A percentile compares a stretch with the other conserved stretches of the same genome.
Conservation (phyloP, 139 green algal genomes). For the Eudorina sp. region DNA sequence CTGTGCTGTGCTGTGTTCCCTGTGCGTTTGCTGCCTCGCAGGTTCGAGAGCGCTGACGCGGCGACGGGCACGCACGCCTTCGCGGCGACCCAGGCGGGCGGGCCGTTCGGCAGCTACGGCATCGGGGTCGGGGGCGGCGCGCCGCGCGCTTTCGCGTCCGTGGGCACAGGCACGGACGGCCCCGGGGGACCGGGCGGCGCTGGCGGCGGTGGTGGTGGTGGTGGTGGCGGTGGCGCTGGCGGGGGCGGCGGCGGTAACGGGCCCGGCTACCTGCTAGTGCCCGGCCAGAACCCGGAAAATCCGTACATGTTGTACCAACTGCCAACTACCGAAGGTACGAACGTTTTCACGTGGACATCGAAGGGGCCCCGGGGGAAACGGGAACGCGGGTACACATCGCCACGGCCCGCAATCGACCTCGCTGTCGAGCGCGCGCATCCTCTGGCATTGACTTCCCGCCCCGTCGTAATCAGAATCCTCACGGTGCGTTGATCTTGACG, state of each 20-base stretch:
- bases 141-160: background rate
- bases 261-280: background rate
- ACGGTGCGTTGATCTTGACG: too few relatives aligned
- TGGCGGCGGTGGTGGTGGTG: background rate
- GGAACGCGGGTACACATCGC: too few relatives aligned
- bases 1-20: too few relatives aligned
- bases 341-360: too few relatives aligned
- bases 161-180: background rate
- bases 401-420: too few relatives aligned
- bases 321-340: background rate
- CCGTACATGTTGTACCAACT: conserved; percentile 22
- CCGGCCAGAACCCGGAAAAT: background rate
- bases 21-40: too few relatives aligned
- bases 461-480: too few relatives aligned
- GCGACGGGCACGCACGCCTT: background rate
- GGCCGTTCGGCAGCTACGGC: background rate
- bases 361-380: too few relatives aligned
- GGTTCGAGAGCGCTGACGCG: background rate
- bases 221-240: background rate
- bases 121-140: background rate
- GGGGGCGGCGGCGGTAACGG: background rate
- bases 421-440: too few relatives aligned
- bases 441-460: too few relatives aligned
- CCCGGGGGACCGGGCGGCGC: too few relatives aligned
- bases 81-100: background rate